Evolutionary conservation across 2,329 filamentous ascomycete species (phyloP).

Genomic region (Venturiaceae sp.): DNA sequence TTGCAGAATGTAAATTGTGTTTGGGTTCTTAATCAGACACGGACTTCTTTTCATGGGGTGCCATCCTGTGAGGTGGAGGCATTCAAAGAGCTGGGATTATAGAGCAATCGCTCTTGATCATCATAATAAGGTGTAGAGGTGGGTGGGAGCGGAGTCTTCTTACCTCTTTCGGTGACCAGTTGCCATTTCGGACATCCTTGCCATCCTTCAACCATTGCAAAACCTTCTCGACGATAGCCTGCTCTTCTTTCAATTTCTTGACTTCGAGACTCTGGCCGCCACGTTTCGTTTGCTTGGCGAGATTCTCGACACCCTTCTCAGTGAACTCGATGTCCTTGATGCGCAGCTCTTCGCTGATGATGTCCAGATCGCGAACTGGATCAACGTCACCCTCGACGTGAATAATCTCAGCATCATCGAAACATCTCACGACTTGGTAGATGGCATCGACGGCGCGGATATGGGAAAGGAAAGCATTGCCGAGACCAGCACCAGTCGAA

Average conservation of each 20-base stretch:
- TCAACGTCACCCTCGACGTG: constrained; percentile 99
- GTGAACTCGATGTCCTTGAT: constrained; percentile 99
- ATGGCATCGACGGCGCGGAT: constrained; percentile 97
- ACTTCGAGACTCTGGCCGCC: constrained; percentile 94
- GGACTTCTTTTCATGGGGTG: constrained; percentile 82
- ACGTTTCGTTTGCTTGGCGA: constrained; percentile 89
- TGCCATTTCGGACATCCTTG: constrained; percentile 87
- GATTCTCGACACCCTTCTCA: constrained; percentile 85
- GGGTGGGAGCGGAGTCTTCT: constrained; percentile 27
- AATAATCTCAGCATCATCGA: constrained; percentile 98
- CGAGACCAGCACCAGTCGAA: constrained; percentile 93
- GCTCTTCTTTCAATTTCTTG: constrained; percentile 94
- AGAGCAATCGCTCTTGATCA: constrained; percentile 97
- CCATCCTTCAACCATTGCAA: constrained; percentile 73
- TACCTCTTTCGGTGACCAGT: constrained; percentile 94
- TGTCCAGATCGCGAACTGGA: constrained; percentile 85
- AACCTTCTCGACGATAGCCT: constrained; percentile 87
- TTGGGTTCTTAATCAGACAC: constrained; percentile 48
- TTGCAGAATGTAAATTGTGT: constrained; percentile 3
- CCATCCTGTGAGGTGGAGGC: constrained; percentile 63
- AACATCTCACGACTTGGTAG: constrained; percentile 93
- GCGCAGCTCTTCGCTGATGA: constrained; percentile 92
- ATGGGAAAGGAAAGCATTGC: constrained; percentile 96
- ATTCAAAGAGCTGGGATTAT: constrained; percentile 99
- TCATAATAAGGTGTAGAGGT: constrained; percentile 52